Base-by-base conservation (phyloP, 306 rosid genomes). In the Begonia peltatifolia region DNA sequence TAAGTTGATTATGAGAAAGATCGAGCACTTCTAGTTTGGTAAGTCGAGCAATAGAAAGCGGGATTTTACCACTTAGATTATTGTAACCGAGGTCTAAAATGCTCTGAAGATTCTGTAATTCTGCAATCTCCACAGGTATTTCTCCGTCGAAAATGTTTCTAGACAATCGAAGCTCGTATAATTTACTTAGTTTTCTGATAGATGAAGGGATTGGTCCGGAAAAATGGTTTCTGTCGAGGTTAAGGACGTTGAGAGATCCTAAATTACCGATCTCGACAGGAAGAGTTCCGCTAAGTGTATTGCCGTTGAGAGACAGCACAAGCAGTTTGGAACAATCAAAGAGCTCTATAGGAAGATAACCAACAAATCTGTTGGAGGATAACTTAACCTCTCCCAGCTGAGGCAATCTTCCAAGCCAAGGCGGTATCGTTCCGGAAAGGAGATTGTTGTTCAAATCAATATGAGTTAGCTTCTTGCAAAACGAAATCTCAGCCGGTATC, bases 101-200 rank as follows among this genome's bases (percentile, higher is more conserved):
- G 74, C 76, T 83, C 71, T 90, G 99, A 13, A 90, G 88, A 73
- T 90, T 90, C 68, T 79, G 92, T 51, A 86, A 83, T 64, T 75
- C 84, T 44, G 79, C 94, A 46, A 90, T 47, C 76, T 90, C 94
- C 60, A 2, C 44, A 7, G 95, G 94, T 25, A 86, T 63, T 59
- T 80, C 94, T 53, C 94, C 94, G 58, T 25, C 50, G 1, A 86
- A 77, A 66, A 64, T 66, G 49, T 86, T 90, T 36, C 60, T 48
- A 3, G 99, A 72, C 41, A 90, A 74, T 54, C 42, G 82, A 35
- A 90, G 81, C 79, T 90, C 94, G 49, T 78, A 90, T 50, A 90
- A 75, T 64, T 73, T 71, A 67, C 64, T 75, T 46, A 86, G 68
- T 72, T 73, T 68, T 3, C 95, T 87, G 2, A 90, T 76, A 12